phyloP scores from a whole-genome alignment of 176 grass and related monocot genomes.

The Oropetium thomaeum region DNA sequence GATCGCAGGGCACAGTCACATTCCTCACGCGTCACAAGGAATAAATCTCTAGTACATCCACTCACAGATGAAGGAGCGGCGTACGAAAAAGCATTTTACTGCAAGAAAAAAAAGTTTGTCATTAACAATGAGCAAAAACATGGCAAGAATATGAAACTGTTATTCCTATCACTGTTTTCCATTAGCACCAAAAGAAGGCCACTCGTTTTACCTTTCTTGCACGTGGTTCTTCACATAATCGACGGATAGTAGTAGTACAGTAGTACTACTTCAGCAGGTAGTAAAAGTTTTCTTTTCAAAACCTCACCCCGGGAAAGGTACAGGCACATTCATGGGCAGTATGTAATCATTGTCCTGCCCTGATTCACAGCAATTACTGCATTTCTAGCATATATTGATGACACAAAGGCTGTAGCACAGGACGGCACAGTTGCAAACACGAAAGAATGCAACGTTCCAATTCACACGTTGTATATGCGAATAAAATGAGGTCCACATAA shows the following conservation, averaged over 20 bases:
- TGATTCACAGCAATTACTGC: slow-evolving; percentile 23
- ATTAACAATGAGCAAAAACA: too few relatives aligned
- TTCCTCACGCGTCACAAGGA: background rate
- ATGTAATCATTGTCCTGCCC: slow-evolving; percentile 40
- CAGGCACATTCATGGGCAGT: slow-evolving; percentile 24
- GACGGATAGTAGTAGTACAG: too few relatives aligned
- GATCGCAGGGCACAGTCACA: background rate
- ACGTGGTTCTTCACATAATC: background rate
- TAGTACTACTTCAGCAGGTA: background rate
- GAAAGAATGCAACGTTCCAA: slow-evolving; percentile 32
- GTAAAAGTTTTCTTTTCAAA: slow-evolving; percentile 7
- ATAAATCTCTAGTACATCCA: background rate
- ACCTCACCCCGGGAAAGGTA: background rate
- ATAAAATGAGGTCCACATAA: slow-evolving; percentile 30
- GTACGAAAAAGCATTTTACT: background rate
- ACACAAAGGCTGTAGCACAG: slow-evolving; percentile 23
- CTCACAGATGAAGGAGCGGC: background rate
- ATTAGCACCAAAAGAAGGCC: background rate
- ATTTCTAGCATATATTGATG: slow-evolving; percentile 37
- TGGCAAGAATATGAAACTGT: too few relatives aligned
- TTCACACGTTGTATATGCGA: slow-evolving; percentile 24
- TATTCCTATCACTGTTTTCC: background rate
- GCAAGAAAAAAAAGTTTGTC: background rate
- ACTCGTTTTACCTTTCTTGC: background rate
- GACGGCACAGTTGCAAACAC: slow-evolving; percentile 23